Conservation (phyloP, 768 basidiomycete genomes). For the Mycena haematopus region DNA sequence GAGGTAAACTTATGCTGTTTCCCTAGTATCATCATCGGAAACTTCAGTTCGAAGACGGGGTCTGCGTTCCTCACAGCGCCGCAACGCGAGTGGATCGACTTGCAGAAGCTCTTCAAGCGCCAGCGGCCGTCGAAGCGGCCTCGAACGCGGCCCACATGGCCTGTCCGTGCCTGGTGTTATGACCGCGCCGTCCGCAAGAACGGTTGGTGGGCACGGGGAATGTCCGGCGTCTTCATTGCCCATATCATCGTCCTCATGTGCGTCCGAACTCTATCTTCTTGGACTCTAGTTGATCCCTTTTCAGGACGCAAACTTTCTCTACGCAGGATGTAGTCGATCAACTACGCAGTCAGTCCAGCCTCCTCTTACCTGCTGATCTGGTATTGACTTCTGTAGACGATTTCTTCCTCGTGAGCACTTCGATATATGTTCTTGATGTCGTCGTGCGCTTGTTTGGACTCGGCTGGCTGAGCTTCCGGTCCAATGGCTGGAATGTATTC, state of each 20-base stretch:
- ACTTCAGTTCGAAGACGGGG: conserved; percentile 88
- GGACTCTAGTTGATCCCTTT: conserved; percentile 13
- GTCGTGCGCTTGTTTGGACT: conserved; percentile 81
- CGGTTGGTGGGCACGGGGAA: conserved; percentile 87
- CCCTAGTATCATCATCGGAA: conserved; percentile 90
- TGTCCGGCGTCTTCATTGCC: conserved; percentile 79
- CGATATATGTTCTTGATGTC: conserved; percentile 80
- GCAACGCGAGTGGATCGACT: conserved; percentile 93
- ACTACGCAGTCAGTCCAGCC: conserved; percentile 60
- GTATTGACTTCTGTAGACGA: conserved; percentile 52
- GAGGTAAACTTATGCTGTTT: conserved; percentile 12
- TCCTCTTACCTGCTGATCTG: not conserved
- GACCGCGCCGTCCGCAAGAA: conserved; percentile 90
- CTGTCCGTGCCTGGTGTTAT: conserved; percentile 84
- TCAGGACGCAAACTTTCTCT: conserved; percentile 82
- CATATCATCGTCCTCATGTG: conserved; percentile 88
- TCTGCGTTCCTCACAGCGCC: conserved; percentile 84
- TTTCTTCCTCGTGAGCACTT: conserved; percentile 77
- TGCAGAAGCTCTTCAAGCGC: conserved; percentile 86
- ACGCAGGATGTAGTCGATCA: conserved; percentile 54
- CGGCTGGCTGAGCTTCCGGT: conserved; percentile 83
- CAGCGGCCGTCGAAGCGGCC: conserved; percentile 89
- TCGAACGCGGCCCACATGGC: conserved; percentile 56
- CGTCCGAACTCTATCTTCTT: conserved; percentile 35
- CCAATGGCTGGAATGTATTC: conserved; percentile 94